phyloP scores from a whole-genome alignment of 352 stramenopile genomes.

The Thraustochytrium striatum region DNA sequence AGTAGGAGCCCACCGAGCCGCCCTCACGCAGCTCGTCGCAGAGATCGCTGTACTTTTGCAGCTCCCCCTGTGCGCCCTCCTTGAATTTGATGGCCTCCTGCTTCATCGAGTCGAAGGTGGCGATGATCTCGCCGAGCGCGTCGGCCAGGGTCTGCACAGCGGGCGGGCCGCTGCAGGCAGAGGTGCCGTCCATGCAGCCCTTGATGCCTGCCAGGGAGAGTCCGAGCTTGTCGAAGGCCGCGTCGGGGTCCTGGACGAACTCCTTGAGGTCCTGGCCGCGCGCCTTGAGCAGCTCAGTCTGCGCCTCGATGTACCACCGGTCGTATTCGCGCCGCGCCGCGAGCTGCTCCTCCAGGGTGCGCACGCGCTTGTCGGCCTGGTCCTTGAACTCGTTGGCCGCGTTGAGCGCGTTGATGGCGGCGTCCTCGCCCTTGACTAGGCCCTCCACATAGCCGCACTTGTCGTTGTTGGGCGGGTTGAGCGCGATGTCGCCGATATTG shows the following conservation, averaged over 20 bases:
- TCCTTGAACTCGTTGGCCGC: neutral
- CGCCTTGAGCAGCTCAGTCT: neutral
- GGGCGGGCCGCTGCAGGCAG: too few species aligned
- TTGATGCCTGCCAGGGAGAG: neutral
- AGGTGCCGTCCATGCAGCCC: constrained; percentile 8
- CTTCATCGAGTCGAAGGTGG: neutral
- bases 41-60: neutral
- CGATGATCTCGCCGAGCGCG: neutral
- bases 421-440: neutral
- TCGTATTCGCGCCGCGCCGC: neutral
- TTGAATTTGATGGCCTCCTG: neutral
- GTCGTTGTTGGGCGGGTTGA: neutral
- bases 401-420: constrained; percentile 18
- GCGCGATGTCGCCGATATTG: neutral
- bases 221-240: neutral
- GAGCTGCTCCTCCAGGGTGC: neutral
- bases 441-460: constrained; percentile 12
- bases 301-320: neutral
- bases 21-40: neutral
- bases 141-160: neutral
- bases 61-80: neutral
- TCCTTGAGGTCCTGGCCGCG: neutral
- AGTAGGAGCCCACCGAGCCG: too few species aligned
- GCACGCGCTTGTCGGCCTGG: neutral
- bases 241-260: neutral